Conservation (phyloP, 768 basidiomycete genomes). For the Hysterangium stoloniferum region DNA sequence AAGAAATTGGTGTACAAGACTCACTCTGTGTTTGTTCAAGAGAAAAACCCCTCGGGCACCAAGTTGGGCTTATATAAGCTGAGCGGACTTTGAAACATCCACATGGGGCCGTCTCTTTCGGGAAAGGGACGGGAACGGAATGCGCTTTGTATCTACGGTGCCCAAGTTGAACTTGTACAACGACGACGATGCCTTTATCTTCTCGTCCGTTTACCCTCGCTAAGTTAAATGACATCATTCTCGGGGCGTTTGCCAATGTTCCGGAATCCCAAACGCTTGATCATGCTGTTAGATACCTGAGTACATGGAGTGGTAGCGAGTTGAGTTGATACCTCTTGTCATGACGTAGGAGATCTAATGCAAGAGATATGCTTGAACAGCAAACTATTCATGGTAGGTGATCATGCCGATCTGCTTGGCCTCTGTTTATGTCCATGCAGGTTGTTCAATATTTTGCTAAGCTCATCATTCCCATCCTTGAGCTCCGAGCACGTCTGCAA, state of each 20-base stretch:
- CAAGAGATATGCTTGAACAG: constrained; percentile 28
- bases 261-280: constrained; percentile 58
- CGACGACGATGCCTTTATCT: constrained; percentile 38
- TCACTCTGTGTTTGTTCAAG: constrained; percentile 48
- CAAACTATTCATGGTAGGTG: constrained; percentile 65
- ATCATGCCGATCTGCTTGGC: not conserved
- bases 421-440: constrained; percentile 35
- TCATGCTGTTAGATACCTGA: constrained; percentile 67
- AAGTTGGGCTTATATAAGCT: constrained; percentile 16
- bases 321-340: constrained; percentile 33
- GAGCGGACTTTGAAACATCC: constrained; percentile 1
- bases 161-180: not conserved
- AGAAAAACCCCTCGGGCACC: constrained; percentile 14
- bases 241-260: constrained; percentile 55
- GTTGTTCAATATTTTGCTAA: constrained; percentile 69
- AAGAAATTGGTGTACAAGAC: constrained; percentile 3
- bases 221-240: constrained; percentile 51
- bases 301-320: constrained; percentile 87
- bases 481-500: constrained; percentile 61
- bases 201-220: constrained; percentile 41
- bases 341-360: not conserved
- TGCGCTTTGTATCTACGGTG: no score
- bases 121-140: not conserved
- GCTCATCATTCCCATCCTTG: constrained; percentile 56
- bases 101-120: not conserved